Conservation (phyloP, 371 early-diverging fungal species). For the Mucor circinelloides region DNA sequence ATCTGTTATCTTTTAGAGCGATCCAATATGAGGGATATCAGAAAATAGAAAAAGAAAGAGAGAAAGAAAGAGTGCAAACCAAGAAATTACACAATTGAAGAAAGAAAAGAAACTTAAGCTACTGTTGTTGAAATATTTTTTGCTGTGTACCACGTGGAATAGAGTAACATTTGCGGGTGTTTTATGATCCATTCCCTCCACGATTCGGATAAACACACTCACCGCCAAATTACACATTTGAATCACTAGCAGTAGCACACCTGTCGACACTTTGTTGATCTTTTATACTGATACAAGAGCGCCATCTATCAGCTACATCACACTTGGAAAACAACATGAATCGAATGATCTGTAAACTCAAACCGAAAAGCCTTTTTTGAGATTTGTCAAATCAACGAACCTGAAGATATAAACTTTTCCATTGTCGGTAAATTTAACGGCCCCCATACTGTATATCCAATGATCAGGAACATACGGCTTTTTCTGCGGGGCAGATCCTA, state of each 20-base stretch:
- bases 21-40: neutral
- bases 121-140: conserved; percentile 16
- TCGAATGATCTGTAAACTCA: neutral
- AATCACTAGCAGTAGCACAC: neutral
- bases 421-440: neutral
- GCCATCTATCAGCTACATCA: neutral
- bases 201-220: conserved; percentile 19
- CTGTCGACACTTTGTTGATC: neutral
- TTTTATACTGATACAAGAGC: neutral
- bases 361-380: neutral
- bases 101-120: neutral
- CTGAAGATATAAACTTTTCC: neutral
- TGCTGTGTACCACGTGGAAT: conserved; percentile 20
- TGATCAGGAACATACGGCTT: neutral
- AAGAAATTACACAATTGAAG: neutral
- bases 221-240: neutral
- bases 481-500: neutral
- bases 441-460: neutral
- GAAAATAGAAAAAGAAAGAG: neutral
- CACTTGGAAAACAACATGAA: neutral
- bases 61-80: neutral
- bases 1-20: neutral
- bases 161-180: conserved; percentile 7
- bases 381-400: neutral
- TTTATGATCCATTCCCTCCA: neutral